phyloP scores from a whole-genome alignment of 169 alveolate genomes.

The Plasmodium ovale region DNA sequence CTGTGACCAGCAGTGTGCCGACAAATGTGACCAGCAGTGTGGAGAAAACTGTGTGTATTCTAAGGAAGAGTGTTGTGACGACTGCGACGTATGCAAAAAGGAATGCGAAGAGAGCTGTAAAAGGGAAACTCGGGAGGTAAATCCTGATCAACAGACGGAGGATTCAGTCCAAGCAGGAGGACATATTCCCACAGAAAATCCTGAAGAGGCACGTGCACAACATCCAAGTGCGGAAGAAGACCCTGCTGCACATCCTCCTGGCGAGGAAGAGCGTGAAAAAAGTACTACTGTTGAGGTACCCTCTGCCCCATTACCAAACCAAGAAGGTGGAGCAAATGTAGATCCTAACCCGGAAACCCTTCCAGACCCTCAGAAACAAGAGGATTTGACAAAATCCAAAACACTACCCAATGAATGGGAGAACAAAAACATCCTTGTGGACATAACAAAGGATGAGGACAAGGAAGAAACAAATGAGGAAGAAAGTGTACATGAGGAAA shows the following conservation, averaged over 20 bases:
- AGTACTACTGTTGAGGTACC: background rate
- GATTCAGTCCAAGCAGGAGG: too few relatives aligned
- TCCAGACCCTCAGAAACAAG: background rate
- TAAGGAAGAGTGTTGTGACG: background rate
- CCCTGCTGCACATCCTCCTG: too few relatives aligned
- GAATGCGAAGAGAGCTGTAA: background rate
- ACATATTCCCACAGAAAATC: too few relatives aligned
- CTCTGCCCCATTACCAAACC: background rate
- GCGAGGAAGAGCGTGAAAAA: too few relatives aligned
- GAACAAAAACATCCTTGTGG: background rate
- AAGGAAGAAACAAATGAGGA: background rate
- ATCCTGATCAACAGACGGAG: background rate
- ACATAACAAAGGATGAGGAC: background rate
- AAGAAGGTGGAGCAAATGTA: background rate
- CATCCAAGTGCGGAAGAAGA: too few relatives aligned
- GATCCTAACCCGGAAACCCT: background rate
- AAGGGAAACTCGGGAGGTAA: background rate
- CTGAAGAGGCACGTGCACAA: too few relatives aligned
- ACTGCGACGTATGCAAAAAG: background rate
- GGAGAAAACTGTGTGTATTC: background rate
- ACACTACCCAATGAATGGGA: background rate
- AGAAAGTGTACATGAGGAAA: background rate
- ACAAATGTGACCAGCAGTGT: background rate
- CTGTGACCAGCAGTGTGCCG: background rate
- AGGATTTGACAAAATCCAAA: background rate